Conservation (phyloP, 768 basidiomycete species). For the Hirschioporus abietinus region DNA sequence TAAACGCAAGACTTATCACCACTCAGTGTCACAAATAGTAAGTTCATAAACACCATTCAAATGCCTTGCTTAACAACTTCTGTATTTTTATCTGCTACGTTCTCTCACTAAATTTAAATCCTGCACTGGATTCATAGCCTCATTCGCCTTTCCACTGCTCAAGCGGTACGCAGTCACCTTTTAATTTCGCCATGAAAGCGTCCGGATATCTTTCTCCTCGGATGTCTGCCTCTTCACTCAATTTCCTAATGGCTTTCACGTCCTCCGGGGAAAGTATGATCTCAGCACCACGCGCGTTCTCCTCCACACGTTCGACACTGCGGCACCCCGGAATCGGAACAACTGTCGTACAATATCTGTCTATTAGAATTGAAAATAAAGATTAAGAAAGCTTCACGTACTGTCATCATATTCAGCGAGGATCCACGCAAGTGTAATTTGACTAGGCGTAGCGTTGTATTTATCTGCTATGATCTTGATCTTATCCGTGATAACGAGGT, state of each 20-base stretch:
- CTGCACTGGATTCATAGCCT: too few relatives aligned
- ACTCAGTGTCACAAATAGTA: too few relatives aligned
- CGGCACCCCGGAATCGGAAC: conserved; percentile 1
- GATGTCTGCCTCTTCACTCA: conserved; percentile 13
- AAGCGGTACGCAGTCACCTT: neutral
- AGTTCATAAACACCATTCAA: too few relatives aligned
- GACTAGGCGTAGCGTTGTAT: conserved; percentile 25
- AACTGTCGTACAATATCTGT: neutral
- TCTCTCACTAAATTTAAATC: too few relatives aligned
- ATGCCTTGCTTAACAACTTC: too few relatives aligned
- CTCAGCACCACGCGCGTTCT: conserved; percentile 22
- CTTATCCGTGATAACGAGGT: conserved; percentile 28
- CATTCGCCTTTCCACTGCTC: neutral
- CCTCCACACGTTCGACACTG: conserved; percentile 17
- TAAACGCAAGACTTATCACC: too few relatives aligned
- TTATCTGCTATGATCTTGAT: conserved; percentile 26
- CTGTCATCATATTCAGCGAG: conserved; percentile 16
- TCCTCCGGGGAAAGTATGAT: conserved; percentile 22
- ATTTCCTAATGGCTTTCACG: conserved; percentile 19
- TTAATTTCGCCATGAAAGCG: neutral
- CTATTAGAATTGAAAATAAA: neutral
- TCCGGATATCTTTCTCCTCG: conserved; percentile 13
- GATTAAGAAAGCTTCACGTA: neutral
- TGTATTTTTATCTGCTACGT: too few relatives aligned
- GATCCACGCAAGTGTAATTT: conserved; percentile 29